Percentiles rank a stretch among this genome's conserved stretches.
These are phyloP conservation scores for Pythium folliculosum DNA, from an alignment of 352 stramenopile species.

Conservation along the genomic window DNA sequence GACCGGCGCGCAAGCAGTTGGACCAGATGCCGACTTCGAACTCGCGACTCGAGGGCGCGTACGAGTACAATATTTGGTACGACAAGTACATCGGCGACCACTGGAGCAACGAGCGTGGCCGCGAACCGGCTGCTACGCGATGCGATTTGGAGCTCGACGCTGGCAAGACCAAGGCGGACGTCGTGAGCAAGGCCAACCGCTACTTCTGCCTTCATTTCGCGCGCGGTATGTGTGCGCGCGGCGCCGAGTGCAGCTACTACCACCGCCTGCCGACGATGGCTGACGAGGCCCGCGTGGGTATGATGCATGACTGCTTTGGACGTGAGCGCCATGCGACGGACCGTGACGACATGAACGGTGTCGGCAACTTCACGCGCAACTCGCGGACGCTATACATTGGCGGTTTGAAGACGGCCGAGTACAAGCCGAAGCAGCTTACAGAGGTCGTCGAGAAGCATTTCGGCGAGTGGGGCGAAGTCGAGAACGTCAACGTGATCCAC, in stretches of 20 bases:
- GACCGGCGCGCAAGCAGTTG: constrained; percentile 90
- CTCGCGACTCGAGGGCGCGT: constrained; percentile 87
- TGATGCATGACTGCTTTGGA: constrained; percentile 93
- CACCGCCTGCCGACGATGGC: constrained; percentile 83
- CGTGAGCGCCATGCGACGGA: constrained; percentile 90
- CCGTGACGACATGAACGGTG: constrained; percentile 92
- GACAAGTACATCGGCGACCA: constrained; percentile 92
- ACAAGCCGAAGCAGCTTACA: constrained; percentile 58
- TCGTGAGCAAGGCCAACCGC: constrained; percentile 78
- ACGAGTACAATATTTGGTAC: constrained; percentile 97
- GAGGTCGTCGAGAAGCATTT: constrained; percentile 86
- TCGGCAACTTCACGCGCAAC: constrained; percentile 91
- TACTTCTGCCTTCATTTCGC: constrained; percentile 95
- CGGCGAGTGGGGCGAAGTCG: constrained; percentile 92
- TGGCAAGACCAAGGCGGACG: constrained; percentile 91
- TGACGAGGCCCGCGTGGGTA: constrained; percentile 73
- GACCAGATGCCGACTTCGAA: constrained; percentile 88
- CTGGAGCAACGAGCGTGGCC: constrained; percentile 80
- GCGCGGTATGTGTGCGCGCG: constrained; percentile 88
- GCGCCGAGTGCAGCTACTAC: constrained; percentile 91
- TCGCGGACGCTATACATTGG: constrained; percentile 93
- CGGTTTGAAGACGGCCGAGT: constrained; percentile 62
- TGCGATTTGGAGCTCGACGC: constrained; percentile 87
- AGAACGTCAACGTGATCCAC: constrained; percentile 93
- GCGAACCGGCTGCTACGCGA: constrained; percentile 86